Evolutionary conservation across 805 yeast species (phyloP), one percentile per base, ranked within the genome.

Genomic region (Isabelozyma heimii): DNA sequence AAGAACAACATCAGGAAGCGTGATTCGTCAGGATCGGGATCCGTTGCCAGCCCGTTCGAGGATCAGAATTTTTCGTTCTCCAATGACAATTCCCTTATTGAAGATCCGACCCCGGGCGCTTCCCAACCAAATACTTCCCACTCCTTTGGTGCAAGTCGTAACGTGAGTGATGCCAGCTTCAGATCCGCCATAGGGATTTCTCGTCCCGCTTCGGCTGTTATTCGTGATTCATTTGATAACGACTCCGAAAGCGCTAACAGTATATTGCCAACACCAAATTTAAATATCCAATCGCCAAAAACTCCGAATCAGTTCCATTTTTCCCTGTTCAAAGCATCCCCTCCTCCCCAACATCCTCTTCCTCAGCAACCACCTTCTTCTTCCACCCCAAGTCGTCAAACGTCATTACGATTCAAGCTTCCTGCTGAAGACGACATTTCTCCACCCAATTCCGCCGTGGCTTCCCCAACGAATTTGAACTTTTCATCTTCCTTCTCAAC

Each of bases 371-470:
- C 5, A 3, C n/a, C 4, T 9, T 9, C 4, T 9, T 9, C n/a
- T 20, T 20, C 35, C 35, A 30, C 35, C 10, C 35, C 35, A 30
- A 9, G 35, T 13, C 35, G 35, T 30, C 64, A 58, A 45, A 60
- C 64, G 1, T 57, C 66, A 3, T 57, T 71, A 7, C 58, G 73
- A 26, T 70, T 71, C 52, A 55, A 67, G 41, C 50, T 69, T 10
- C 72, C 73, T 7, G 48, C 51, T 28, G 24, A 20, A 20, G 24
- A 44, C 42, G 28, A 37, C 43, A 9, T 13, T 35, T 30, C 49
- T 15, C 16, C 51, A 8, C 44, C 49, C n/a, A n/a, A 44, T n/a
- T 24, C 45, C 14, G 26, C 43, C 43, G 16, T 12, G 14, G 17
- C 50, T 12, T 28, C 45, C 17, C 41, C 43, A 26, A 27, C 48